Conservation (phyloP, 768 basidiomycete species). For the Hysterangium stoloniferum region DNA sequence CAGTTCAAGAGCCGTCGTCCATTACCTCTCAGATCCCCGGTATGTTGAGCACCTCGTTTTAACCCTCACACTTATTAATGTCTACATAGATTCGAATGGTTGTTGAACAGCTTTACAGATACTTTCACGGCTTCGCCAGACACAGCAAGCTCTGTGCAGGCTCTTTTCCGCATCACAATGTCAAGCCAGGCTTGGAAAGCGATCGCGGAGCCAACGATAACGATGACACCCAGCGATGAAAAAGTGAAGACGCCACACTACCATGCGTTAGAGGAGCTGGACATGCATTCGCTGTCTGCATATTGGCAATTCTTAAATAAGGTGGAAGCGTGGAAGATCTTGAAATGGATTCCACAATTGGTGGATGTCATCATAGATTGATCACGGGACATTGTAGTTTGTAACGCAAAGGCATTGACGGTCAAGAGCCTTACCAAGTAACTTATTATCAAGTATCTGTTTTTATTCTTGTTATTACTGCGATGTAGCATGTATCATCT, state of each 20-base stretch:
- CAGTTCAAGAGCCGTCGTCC: conserved; percentile 61
- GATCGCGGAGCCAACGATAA: conserved; percentile 49
- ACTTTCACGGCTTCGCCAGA: conserved; percentile 67
- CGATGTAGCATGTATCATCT: not conserved
- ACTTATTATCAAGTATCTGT: no score
- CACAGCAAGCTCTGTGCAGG: conserved; percentile 54
- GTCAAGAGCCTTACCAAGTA: no score
- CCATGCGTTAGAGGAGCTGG: conserved; percentile 57
- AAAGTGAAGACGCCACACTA: conserved; percentile 41
- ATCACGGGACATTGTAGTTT: no score
- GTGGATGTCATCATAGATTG: conserved; percentile 22
- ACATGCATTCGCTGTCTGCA: conserved; percentile 69
- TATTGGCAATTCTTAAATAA: conserved; percentile 61
- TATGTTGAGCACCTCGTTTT: conserved; percentile 3
- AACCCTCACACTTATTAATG: conserved; percentile 8
- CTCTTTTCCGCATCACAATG: conserved; percentile 63
- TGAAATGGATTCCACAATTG: conserved; percentile 67
- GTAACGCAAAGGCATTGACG: no score
- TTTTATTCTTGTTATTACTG: no score
- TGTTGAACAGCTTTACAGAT: conserved; percentile 70
- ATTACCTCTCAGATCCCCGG: conserved; percentile 1
- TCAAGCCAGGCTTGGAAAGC: conserved; percentile 42
- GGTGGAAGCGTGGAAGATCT: conserved; percentile 46
- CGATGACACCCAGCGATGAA: conserved; percentile 58
- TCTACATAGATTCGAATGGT: conserved; percentile 53